phyloP scores from a whole-genome alignment of 805 yeast genomes.

The Ogataea zsoltii region DNA sequence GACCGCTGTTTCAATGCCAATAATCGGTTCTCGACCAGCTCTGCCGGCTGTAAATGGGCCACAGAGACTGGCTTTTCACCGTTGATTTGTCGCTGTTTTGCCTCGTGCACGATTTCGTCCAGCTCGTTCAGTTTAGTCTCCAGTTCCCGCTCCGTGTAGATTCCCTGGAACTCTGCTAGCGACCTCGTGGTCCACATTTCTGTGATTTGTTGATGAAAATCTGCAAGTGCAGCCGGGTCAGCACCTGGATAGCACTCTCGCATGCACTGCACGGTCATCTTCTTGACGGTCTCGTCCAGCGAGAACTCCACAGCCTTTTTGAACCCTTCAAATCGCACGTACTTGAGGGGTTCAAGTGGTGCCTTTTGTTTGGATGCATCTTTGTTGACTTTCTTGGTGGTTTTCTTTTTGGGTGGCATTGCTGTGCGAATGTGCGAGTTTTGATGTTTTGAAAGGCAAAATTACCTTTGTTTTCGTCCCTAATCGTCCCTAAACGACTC shows the following conservation, averaged over 20 bases:
- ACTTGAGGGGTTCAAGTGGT: constrained; percentile 7
- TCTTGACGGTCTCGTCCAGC: constrained; percentile 43
- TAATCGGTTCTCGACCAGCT: constrained; percentile 23
- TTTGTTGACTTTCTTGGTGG: neutral
- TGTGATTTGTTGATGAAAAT: constrained; percentile 46
- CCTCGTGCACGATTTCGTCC: constrained; percentile 47
- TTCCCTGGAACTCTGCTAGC: constrained; percentile 46
- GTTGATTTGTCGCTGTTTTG: constrained; percentile 24
- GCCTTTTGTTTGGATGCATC: neutral
- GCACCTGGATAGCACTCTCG: constrained; percentile 47
- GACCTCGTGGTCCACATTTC: constrained; percentile 45
- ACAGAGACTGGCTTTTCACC: constrained; percentile 16
- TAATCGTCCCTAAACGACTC: neutral
- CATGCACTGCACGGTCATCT: constrained; percentile 45
- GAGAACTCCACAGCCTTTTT: constrained; percentile 38
- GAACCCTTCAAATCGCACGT: constrained; percentile 35
- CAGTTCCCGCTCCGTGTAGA: constrained; percentile 46
- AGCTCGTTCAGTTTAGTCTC: constrained; percentile 45
- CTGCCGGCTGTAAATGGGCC: constrained; percentile 23
- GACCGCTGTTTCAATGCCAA: constrained; percentile 16
- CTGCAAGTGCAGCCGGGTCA: constrained; percentile 42
- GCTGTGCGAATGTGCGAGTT: neutral
- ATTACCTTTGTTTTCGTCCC: neutral
- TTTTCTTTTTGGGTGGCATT: neutral
- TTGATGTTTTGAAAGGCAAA: neutral